Evolutionary conservation across 2,329 filamentous ascomycete species (phyloP), one percentile per base, ranked within the genome.

Genomic region (Pseudocercospora vitis): DNA sequence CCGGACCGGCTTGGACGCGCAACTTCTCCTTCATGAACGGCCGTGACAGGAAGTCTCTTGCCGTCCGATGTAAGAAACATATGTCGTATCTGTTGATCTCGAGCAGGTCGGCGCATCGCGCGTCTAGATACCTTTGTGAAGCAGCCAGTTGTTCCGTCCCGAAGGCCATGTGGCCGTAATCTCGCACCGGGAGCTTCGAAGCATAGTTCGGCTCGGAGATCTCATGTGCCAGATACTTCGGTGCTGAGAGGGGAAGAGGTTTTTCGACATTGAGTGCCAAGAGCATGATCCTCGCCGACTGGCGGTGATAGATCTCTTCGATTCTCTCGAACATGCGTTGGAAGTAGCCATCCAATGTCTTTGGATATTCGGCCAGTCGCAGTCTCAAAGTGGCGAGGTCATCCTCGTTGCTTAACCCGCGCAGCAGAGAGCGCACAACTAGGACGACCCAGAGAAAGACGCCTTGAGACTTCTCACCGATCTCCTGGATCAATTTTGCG

Each of bases 401-500:
- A 28, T 61, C 57, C 7, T 44, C 28, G 14, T 61, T 52, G 3
- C 33, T 37, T 11, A 60, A 28, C 5, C 59, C 56, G 8, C 47
- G 29, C 2, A 52, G 47, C 9, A 61, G 18, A 18, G 48, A 52
- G 4, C 44, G 28, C 14, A 61, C 40, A n/a, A 57, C 52, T 4
- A 63, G 54, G 14, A 24, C 32, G 5, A 57, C 60, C 59, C 60
- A 63, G 2, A 63, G 42, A 33, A 63, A 63, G 11, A 63, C 59
- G 4, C 60, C 60, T 18, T 58, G n/a, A 4, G 60, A 56, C 26
- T 55, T 58, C 4, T 52, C 50, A 2, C 28, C n/a, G 5, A 63
- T 49, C 16, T 55, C 56, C 2, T 21, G 6, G 8, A 18, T 9
- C 21, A 53, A 33, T 7, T 35, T 14, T 33, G 4, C 16, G 19